A percentile compares a stretch with the other conserved stretches of the same genome.
These are phyloP conservation scores for Paracamarosporium sp. DNA, from an alignment of 2,329 filamentous ascomycete species.

Conservation along the genomic window DNA sequence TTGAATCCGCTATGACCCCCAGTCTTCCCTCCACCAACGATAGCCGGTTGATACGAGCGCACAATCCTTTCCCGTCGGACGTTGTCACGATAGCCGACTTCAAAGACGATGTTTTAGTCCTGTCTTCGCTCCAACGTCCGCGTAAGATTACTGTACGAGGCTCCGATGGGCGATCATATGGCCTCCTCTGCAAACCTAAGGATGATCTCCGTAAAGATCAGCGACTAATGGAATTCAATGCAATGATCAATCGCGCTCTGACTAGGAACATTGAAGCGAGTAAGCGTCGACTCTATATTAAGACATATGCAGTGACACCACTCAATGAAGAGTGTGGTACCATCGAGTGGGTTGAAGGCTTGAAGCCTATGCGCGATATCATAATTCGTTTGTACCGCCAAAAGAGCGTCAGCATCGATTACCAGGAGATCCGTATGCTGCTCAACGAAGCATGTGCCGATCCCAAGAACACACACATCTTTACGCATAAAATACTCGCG, in stretches of 20 bases:
- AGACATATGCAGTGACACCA: slow-evolving; percentile 95
- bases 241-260: slow-evolving; percentile 93
- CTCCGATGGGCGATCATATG: slow-evolving; percentile 87
- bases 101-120: slow-evolving; percentile 84
- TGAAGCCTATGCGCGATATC: slow-evolving; percentile 93
- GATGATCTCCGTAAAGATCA: slow-evolving; percentile 98
- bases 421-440: slow-evolving; percentile 67
- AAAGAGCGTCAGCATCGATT: slow-evolving; percentile 71
- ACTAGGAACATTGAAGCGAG: slow-evolving; percentile 92
- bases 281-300: slow-evolving; percentile 82
- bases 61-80: slow-evolving; percentile 87
- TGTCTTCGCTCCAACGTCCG: slow-evolving; percentile 91
- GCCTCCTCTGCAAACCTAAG: slow-evolving; percentile 94
- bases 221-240: slow-evolving; percentile 98
- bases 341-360: slow-evolving; percentile 97
- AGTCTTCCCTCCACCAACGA: slow-evolving; percentile 77
- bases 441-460: slow-evolving; percentile 71
- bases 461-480: slow-evolving; percentile 70
- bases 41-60: slow-evolving; percentile 69
- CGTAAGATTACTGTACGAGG: slow-evolving; percentile 87
- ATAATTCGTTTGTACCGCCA: slow-evolving; percentile 79
- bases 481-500: slow-evolving; percentile 69
- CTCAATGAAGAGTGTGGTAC: slow-evolving; percentile 97
- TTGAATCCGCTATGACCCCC: slow-evolving; percentile 83
- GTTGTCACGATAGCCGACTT: slow-evolving; percentile 83